Base-by-base conservation (phyloP, 1,284 basidiomycete species). In the Hymenochaete sp. region DNA sequence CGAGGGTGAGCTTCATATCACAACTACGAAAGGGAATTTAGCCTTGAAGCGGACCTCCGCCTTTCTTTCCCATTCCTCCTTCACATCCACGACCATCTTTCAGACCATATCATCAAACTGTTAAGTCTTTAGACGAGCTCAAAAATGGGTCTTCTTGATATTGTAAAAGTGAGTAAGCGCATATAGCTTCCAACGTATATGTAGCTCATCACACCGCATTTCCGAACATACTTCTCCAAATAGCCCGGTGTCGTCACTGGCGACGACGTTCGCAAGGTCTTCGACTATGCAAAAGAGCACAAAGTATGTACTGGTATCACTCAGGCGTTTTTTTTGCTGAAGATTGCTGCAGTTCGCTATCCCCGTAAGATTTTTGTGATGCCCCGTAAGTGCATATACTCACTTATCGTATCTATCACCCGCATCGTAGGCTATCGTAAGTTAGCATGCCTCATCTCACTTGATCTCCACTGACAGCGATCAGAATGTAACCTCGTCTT, bases 181-280 rank as follows among this genome's bases (percentile, higher is more conserved):
- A n/a, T n/a, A n/a, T n/a, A n/a, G n/a, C n/a, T n/a, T n/a, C n/a
- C n/a, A n/a, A n/a, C n/a, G n/a, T n/a, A 44, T 27, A 44, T 4
- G 8, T 25, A 37, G 33, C 18, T 11, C 29, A 16, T 33, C 13
- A 44, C 33, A 28, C 5, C n/a, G 16, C 24, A 26, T 14, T 26
- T 14, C 28, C 21, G 31, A 9, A 25, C 44, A 26, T n/a, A n/a
- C n/a, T n/a, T n/a, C n/a, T n/a, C n/a, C n/a, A n/a, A n/a, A n/a
- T 54, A 90, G 88, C 71, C 86, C 65, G 90, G 90, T 59, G 90
- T 93, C 53, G 66, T 93, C 58, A 88, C 85, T 55, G 90, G 89
- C 66, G 82, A 90, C 58, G 77, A 93, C 63, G 82, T 86, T 58
- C 78, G 85, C 66, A 89, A 87, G 66, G 70, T 95, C 57, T 90